Evolutionary conservation across 2,329 filamentous ascomycete species (phyloP).

Genomic region (Arachnomyces sp.): DNA sequence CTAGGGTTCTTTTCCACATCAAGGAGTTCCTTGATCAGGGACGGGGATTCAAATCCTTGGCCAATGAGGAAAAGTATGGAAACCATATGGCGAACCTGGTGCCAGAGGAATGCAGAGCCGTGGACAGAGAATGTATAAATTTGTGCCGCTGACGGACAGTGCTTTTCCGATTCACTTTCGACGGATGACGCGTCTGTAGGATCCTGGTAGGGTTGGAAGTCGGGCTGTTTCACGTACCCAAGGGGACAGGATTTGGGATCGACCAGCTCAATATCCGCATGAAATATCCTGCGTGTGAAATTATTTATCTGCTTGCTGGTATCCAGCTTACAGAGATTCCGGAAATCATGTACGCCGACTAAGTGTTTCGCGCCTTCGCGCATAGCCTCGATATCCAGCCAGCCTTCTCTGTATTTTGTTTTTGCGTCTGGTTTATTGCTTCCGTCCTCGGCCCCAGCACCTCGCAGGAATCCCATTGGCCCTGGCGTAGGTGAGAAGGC

Average conservation of each 20-base stretch:
- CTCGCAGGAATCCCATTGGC: slow-evolving; percentile 41
- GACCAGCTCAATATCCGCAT: slow-evolving; percentile 69
- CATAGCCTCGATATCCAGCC: slow-evolving; percentile 86
- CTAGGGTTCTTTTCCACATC: slow-evolving; percentile 63
- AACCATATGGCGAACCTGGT: slow-evolving; percentile 95
- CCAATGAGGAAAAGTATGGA: slow-evolving; percentile 84
- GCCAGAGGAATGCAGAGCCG: slow-evolving; percentile 92
- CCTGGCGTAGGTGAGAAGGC: slow-evolving; percentile 65
- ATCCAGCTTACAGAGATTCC: slow-evolving; percentile 95
- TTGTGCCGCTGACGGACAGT: slow-evolving; percentile 45
- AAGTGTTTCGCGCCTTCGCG: slow-evolving; percentile 69
- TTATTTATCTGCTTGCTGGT: slow-evolving; percentile 80
- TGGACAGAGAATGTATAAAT: slow-evolving; percentile 84
- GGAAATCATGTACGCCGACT: slow-evolving; percentile 83
- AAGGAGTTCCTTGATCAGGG: slow-evolving; percentile 65
- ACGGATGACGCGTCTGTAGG: not conserved
- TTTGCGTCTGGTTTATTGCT: too few species aligned
- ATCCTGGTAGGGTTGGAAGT: slow-evolving; percentile 35
- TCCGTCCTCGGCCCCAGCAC: slow-evolving; percentile 17
- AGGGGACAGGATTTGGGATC: slow-evolving; percentile 45
- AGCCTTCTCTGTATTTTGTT: slow-evolving; percentile 53
- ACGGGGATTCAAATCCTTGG: slow-evolving; percentile 73
- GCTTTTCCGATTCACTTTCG: slow-evolving; percentile 3
- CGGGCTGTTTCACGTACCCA: slow-evolving; percentile 46
- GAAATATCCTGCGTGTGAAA: slow-evolving; percentile 71